Conservation (phyloP, 805 yeast genomes). For the Tetrapisispora namnaoensis region DNA sequence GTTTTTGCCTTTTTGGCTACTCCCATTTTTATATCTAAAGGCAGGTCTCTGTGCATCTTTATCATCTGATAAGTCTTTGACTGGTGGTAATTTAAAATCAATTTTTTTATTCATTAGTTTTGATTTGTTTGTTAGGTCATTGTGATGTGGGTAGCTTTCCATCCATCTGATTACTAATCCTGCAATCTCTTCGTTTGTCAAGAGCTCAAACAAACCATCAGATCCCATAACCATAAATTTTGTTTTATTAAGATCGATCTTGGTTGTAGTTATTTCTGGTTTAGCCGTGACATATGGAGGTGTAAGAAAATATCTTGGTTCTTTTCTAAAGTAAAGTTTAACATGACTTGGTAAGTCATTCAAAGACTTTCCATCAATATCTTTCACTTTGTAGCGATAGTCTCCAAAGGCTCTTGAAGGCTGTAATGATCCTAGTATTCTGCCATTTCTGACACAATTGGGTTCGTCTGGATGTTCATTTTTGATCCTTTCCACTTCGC, state of each 20-base stretch:
- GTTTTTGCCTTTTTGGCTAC: conserved; percentile 14
- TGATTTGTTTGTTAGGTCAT: neutral
- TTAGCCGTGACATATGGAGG: conserved; percentile 98
- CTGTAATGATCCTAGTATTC: conserved; percentile 86
- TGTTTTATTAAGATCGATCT: conserved; percentile 52
- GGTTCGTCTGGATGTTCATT: conserved; percentile 90
- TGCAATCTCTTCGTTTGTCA: conserved; percentile 86
- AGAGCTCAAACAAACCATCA: conserved; percentile 88
- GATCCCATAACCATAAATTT: conserved; percentile 88
- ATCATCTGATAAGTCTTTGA: conserved; percentile 51
- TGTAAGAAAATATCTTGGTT: conserved; percentile 61
- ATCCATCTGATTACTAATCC: conserved; percentile 91
- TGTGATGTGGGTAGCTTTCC: conserved; percentile 42
- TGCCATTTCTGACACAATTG: conserved; percentile 71
- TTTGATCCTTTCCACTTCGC: conserved; percentile 74
- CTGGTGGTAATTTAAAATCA: conserved; percentile 43
- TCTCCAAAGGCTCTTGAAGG: conserved; percentile 97
- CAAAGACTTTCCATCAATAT: conserved; percentile 32
- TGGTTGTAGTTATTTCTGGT: conserved; percentile 81
- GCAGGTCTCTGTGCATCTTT: conserved; percentile 59
- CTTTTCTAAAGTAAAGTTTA: conserved; percentile 71
- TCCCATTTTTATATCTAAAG: conserved; percentile 42
- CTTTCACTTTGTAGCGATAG: conserved; percentile 81
- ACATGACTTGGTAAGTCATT: conserved; percentile 64
- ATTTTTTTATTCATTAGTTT: conserved; percentile 12